phyloP scores from a whole-genome alignment of 495 filamentous ascomycete species.

The Apodospora peruviana region DNA sequence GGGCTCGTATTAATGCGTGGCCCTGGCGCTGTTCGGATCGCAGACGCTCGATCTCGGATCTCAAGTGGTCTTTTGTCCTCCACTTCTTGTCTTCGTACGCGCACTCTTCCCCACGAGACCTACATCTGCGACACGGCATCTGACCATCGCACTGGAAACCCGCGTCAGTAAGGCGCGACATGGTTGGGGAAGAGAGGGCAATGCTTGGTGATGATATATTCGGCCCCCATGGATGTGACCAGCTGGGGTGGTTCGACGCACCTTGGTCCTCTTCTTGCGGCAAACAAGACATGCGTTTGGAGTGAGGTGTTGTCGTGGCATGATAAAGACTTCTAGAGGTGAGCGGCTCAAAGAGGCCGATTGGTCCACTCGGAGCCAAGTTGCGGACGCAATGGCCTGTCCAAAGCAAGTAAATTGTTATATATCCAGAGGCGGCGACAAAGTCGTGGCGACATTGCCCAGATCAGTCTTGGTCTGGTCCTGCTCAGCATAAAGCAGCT shows the following conservation, averaged over 20 bases:
- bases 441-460: background rate
- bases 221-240: background rate
- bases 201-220: background rate
- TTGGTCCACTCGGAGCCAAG: background rate
- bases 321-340: conserved; percentile 4
- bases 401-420: background rate
- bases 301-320: conserved; percentile 26
- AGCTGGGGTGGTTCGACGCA: background rate
- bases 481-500: background rate
- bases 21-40: conserved; percentile 22
- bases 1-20: conserved; percentile 21
- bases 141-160: conserved; percentile 22
- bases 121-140: conserved; percentile 22
- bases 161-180: background rate
- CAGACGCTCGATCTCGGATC: conserved; percentile 25
- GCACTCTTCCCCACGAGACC: conserved; percentile 25
- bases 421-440: background rate
- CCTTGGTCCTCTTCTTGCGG: conserved; percentile 18
- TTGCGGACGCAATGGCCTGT: background rate
- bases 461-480: background rate
- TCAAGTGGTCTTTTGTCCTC: conserved; percentile 28
- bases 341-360: background rate
- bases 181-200: background rate
- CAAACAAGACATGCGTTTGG: conserved; percentile 23
- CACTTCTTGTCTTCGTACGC: conserved; percentile 27